Base-by-base conservation (phyloP, 176 grass and related monocot genomes). In the Carex parvula region DNA sequence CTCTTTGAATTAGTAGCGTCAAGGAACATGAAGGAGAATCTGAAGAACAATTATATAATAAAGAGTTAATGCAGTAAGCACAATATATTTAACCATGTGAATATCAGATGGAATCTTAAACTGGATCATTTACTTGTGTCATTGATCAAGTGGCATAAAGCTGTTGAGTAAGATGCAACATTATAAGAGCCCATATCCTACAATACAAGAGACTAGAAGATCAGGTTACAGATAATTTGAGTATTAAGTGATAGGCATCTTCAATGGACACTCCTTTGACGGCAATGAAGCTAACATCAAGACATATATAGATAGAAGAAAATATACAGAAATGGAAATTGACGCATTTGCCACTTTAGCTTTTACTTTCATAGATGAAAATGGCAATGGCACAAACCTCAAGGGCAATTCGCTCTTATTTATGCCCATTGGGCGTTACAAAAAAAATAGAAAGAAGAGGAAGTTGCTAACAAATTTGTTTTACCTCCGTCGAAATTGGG, bases 111-210 rank as follows among this genome's bases (percentile, higher is more conserved):
- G 55, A 24, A 20, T 32, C 29, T 50, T n/a, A 42, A 33, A 77
- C 80, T 67, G 16, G 0, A 79, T 57, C 60, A 29, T 30, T 82
- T 84, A 91, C 88, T 83, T 53, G 76, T 78, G 60, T 74, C 84
- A n/a, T 86, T 46, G 57, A 94, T 90, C 86, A 98, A 82, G 85
- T 94, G 89, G 84, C 92, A 92, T 32, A 94, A 85, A 35, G 92
- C 91, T 3, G 85, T 79, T 29, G 87, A 71, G 71, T 93, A 81
- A 22, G 89, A 90, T 64, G 90, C 74, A 15, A 87, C 83, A 79
- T 66, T 60, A 80, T 74, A 85, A 16, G 85, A 88, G 1, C 59
- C 26, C 52, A 84, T 62, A 46, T 42, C 81, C 90, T 92, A 66
- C 60, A 21, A 54, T 44, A 73, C 52, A 65, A 84, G 35, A 60